phyloP scores from a whole-genome alignment of 257 asterid species.

The Scutellaria barbata region DNA sequence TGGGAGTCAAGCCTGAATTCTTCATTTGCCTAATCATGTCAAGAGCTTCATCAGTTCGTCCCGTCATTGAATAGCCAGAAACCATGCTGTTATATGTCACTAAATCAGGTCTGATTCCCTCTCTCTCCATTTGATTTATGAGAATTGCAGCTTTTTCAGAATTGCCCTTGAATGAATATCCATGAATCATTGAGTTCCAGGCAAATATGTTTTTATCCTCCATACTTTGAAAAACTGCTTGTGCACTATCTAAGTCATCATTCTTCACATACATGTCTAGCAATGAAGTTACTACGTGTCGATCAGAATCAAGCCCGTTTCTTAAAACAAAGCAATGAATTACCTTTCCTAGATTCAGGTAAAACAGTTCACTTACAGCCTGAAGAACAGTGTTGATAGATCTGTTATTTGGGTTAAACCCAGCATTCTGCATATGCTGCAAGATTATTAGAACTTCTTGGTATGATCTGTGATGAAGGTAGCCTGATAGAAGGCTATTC shows the following conservation, averaged over 20 bases:
- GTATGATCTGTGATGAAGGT: slow-evolving; percentile 45
- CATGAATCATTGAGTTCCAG: slow-evolving; percentile 68
- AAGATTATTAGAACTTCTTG: slow-evolving; percentile 46
- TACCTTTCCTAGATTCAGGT: slow-evolving; percentile 44
- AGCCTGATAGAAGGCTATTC: slow-evolving; percentile 64
- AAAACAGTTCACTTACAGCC: slow-evolving; percentile 51
- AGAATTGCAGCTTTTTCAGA: slow-evolving; percentile 49
- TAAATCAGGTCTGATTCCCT: slow-evolving; percentile 55
- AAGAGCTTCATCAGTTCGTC: slow-evolving; percentile 53
- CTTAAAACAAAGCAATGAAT: slow-evolving; percentile 56
- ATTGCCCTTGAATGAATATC: slow-evolving; percentile 54
- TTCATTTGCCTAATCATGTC: slow-evolving; percentile 44
- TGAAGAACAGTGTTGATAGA: slow-evolving; percentile 58
- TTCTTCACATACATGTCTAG: slow-evolving; percentile 68
- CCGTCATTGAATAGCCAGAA: slow-evolving; percentile 58
- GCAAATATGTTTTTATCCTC: slow-evolving; percentile 46
- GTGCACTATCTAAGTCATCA: slow-evolving; percentile 48
- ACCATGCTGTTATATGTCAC: slow-evolving; percentile 63
- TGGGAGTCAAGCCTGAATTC: slow-evolving; percentile 52
- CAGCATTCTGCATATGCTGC: slow-evolving; percentile 51
- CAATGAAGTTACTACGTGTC: slow-evolving; percentile 51
- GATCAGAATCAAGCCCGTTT: slow-evolving; percentile 50
- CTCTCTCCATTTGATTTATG: slow-evolving; percentile 51
- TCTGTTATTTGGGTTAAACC: slow-evolving; percentile 56
- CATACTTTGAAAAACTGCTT: slow-evolving; percentile 48